phyloP scores from a whole-genome alignment of 2,329 filamentous ascomycete genomes.

The Venturia aucupariae region DNA sequence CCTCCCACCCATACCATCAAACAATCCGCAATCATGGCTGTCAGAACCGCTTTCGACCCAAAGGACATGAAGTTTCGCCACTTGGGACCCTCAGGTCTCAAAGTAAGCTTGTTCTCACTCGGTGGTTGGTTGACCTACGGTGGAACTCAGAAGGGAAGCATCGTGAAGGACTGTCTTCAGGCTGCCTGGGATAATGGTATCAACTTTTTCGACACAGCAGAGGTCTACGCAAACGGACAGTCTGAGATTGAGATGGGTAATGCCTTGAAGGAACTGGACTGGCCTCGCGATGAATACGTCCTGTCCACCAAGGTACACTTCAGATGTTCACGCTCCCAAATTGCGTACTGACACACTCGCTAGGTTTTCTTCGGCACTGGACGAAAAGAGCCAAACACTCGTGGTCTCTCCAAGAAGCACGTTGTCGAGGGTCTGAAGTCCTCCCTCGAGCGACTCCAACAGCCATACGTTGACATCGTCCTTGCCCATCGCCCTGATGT shows the following conservation, averaged over 20 bases:
- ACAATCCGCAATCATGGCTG: slow-evolving; percentile 15
- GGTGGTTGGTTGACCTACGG: slow-evolving; percentile 40
- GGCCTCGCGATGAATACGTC: slow-evolving; percentile 40
- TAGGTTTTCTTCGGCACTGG: slow-evolving; percentile 45
- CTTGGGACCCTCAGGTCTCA: slow-evolving; percentile 38
- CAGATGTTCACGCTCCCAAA: not conserved
- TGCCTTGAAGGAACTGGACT: slow-evolving; percentile 38
- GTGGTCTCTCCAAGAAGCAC: slow-evolving; percentile 41
- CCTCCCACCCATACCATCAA: no score
- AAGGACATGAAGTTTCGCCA: slow-evolving; percentile 41
- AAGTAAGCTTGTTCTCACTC: slow-evolving; percentile 42
- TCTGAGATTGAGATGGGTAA: slow-evolving; percentile 52
- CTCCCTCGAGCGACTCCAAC: slow-evolving; percentile 49
- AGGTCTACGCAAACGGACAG: slow-evolving; percentile 12
- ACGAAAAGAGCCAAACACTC: slow-evolving; percentile 49
- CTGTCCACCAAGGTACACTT: slow-evolving; percentile 17
- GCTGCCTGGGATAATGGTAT: slow-evolving; percentile 41
- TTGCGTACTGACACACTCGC: not conserved
- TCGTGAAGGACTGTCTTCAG: slow-evolving; percentile 43
- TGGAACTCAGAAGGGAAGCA: slow-evolving; percentile 40
- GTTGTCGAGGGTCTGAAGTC: slow-evolving; percentile 50
- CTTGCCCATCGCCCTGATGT: slow-evolving; percentile 58
- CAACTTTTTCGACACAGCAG: slow-evolving; percentile 39
- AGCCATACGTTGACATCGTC: slow-evolving; percentile 58
- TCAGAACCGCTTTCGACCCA: slow-evolving; percentile 35